These are phyloP conservation scores for Lolium perenne DNA, from an alignment of 176 grass and related monocot species.

Conservation along the genomic window DNA sequence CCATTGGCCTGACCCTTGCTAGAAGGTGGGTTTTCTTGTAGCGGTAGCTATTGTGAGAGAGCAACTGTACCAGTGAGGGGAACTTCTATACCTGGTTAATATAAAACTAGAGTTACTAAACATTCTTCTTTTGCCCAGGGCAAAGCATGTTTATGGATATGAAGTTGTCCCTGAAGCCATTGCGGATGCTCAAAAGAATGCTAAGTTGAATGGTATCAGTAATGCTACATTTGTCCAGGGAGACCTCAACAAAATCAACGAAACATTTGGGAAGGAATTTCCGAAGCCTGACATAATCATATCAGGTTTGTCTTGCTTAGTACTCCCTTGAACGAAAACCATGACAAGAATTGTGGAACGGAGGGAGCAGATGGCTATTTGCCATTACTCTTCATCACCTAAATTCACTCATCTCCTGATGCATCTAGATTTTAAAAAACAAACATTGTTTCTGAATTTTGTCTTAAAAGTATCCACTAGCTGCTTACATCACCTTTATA, in stretches of 20 bases:
- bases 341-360: too few relatives aligned
- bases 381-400: not conserved
- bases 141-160: constrained; percentile 87
- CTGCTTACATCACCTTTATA: not conserved
- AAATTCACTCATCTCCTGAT: constrained; percentile 19
- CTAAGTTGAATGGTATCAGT: constrained; percentile 70
- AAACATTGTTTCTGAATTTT: not conserved
- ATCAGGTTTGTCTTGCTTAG: constrained; percentile 62
- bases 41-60: not conserved
- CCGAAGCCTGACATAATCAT: constrained; percentile 89
- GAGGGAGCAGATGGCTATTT: not conserved
- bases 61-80: not conserved
- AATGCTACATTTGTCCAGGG: constrained; percentile 97
- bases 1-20: constrained; percentile 93
- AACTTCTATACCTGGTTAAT: constrained; percentile 23
- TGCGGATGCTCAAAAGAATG: constrained; percentile 81
- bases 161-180: constrained; percentile 92
- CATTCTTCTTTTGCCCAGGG: constrained; percentile 56
- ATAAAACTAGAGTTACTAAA: constrained; percentile 31
- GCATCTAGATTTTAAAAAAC: not conserved
- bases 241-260: constrained; percentile 92
- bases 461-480: not conserved
- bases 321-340: not conserved
- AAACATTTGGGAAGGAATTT: constrained; percentile 88
- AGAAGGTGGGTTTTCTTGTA: constrained; percentile 55